phyloP scores from a whole-genome alignment of 2,329 filamentous ascomycete genomes.

The Aspergillus floridensis region DNA sequence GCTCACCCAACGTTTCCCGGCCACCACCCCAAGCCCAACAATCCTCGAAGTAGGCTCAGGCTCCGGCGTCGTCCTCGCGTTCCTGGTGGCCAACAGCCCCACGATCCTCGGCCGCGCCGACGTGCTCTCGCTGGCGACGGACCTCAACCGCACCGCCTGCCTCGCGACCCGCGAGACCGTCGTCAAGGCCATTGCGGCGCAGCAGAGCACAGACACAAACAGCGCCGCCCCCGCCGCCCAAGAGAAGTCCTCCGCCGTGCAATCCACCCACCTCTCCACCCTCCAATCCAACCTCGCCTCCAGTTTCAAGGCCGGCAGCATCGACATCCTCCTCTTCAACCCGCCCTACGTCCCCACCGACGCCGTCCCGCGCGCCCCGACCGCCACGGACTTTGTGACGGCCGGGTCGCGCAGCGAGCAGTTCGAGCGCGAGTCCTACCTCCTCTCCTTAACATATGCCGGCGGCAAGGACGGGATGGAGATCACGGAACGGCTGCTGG shows the following conservation, averaged over 20 bases:
- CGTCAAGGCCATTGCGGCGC: constrained; percentile 45
- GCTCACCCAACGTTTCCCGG: constrained; percentile 61
- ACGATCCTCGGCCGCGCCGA: constrained; percentile 69
- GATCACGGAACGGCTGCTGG: constrained; percentile 76
- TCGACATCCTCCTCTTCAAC: constrained; percentile 93
- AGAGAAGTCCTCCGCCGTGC: constrained; percentile 1
- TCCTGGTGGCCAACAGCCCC: constrained; percentile 71
- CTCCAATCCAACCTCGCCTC: constrained; percentile 68
- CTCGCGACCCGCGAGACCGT: constrained; percentile 70
- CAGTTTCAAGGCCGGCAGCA: constrained; percentile 55
- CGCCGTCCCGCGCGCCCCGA: constrained; percentile 60
- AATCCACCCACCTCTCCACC: constrained; percentile 55
- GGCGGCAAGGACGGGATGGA: constrained; percentile 92
- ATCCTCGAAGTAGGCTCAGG: constrained; percentile 86
- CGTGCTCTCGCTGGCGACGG: constrained; percentile 71
- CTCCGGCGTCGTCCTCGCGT: constrained; percentile 90
- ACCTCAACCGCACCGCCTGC: constrained; percentile 85
- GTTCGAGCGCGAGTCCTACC: constrained; percentile 78
- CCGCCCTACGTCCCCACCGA: constrained; percentile 93
- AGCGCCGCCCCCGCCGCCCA: not conserved
- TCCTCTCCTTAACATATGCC: constrained; percentile 83
- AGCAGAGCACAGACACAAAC: constrained; percentile 9
- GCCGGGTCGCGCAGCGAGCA: constrained; percentile 26
- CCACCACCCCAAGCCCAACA: constrained; percentile 48
- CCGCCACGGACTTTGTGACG: not conserved